Evolutionary conservation across 2,329 filamentous ascomycete genomes (phyloP).

Genomic region (Verticillium nonalfalfae): DNA sequence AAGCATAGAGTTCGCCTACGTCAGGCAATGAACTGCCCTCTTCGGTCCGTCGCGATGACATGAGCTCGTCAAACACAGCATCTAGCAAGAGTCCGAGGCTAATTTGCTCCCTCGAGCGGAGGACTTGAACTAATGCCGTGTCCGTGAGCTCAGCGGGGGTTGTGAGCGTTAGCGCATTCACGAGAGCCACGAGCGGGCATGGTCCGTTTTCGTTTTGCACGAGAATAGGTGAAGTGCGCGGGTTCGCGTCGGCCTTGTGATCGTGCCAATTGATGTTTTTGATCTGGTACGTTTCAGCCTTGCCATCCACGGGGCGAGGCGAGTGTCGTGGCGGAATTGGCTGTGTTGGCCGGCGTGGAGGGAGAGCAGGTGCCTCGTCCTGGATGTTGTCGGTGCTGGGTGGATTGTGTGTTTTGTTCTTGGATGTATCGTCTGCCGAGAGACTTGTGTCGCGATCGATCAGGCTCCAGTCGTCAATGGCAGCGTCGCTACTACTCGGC

Average conservation of each 20-base stretch:
- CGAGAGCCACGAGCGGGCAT: constrained; percentile 84
- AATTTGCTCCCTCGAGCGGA: constrained; percentile 78
- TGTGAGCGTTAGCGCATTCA: constrained; percentile 85
- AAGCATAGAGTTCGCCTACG: constrained; percentile 79
- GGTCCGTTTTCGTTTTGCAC: constrained; percentile 93
- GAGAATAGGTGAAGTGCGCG: constrained; percentile 77
- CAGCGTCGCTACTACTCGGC: constrained; percentile 17
- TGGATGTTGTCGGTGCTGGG: not conserved
- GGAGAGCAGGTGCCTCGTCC: constrained; percentile 19
- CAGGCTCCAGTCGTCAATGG: constrained; percentile 30
- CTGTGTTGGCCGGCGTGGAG: constrained; percentile 24
- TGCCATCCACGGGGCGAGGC: constrained; percentile 30
- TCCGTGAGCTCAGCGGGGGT: constrained; percentile 57
- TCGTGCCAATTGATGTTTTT: constrained; percentile 88
- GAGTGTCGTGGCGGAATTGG: constrained; percentile 29
- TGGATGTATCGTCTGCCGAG: not conserved
- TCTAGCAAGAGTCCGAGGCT: constrained; percentile 81
- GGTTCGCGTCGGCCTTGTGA: constrained; percentile 46
- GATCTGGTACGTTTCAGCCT: constrained; percentile 80
- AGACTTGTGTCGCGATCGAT: constrained; percentile 6
- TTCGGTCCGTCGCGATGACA: constrained; percentile 64
- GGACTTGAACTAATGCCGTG: constrained; percentile 69
- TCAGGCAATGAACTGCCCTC: constrained; percentile 67
- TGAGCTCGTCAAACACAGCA: constrained; percentile 88
- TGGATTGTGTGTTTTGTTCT: constrained; percentile 1